Conservation (phyloP, 345 rosid species). For the Eucalyptus grandis region DNA sequence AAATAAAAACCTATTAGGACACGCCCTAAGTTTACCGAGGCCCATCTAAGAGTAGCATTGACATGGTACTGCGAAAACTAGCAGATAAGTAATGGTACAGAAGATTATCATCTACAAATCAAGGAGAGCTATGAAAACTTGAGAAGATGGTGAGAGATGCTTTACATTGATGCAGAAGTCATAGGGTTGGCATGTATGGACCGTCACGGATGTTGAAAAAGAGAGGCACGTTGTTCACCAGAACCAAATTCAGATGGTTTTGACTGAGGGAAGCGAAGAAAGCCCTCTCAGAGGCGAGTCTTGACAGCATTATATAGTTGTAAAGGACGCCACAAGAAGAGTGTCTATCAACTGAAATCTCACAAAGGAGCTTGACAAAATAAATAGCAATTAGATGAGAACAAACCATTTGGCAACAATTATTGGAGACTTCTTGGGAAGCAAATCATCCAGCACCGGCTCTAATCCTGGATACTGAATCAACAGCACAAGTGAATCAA, state of each 20-base stretch:
- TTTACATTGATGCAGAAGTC: constrained; percentile 93
- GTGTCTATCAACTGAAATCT: background rate
- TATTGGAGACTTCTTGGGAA: constrained; percentile 84
- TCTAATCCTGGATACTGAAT: constrained; percentile 89
- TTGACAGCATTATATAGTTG: background rate
- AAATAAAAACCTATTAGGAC: background rate
- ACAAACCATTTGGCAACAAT: constrained; percentile 86
- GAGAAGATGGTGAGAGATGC: background rate
- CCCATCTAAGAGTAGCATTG: background rate
- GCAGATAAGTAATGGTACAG: background rate
- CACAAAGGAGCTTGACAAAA: background rate
- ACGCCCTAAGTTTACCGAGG: background rate
- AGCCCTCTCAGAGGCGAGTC: background rate
- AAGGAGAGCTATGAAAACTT: background rate
- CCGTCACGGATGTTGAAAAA: constrained; percentile 96
- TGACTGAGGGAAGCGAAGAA: constrained; percentile 37
- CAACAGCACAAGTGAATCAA: background rate
- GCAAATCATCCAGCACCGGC: constrained; percentile 84
- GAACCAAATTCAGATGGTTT: constrained; percentile 86
- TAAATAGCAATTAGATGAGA: background rate
- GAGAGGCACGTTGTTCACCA: constrained; percentile 84
- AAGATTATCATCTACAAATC: background rate
- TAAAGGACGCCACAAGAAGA: background rate
- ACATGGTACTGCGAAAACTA: background rate
- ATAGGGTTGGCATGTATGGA: constrained; percentile 94